Evolutionary conservation across 352 stramenopile genomes (phyloP), one percentile per base, ranked within the genome.

Genomic region (Plasmopara viticola): DNA sequence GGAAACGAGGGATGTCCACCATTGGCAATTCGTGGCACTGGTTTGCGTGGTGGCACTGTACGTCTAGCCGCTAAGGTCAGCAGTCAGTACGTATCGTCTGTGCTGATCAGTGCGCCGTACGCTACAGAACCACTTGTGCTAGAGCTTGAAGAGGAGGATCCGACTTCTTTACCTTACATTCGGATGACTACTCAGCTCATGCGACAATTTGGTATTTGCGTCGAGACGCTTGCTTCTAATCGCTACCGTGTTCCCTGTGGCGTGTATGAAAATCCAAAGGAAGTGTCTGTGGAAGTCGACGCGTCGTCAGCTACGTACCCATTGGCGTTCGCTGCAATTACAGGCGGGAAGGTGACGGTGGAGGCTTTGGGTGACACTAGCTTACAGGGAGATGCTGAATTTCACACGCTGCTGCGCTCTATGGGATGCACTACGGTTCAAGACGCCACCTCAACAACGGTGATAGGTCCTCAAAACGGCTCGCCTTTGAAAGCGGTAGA

Each of bases 281-380:
- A 79, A 40, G 74, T 88, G 15, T 82, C 72, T 38, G 70, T 98
- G 29, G 95, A 99, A 59, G 95, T 97, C 15, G 96, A 99, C 72
- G 95, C 95, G 14, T 98, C 87, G 53, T 98, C 88, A 2, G 95
- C 96, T 13, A 97, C 85, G 47, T 99, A 99, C 56, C 98, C 98
- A 59, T 74, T 99, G 25, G 95, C 95, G 12, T 95, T 97, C 51
- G 95, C 91, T 5, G 94, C 96, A 40, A 98, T 98, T 62, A 98
- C 94, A 0, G 95, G 95, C 30, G 94, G 95, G 5, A 77, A 76
- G 9, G 89, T 98, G 28, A 98, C 84, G 9, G 92, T 98, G 18
- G 78, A 94, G 44, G 94, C 94, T n/a, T 93, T 97, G 44, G 95
- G 96, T 29, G 88, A 77, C 17, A 86, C 95, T 15, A 97, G 82